Evolutionary conservation across 257 asterid genomes (phyloP), one percentile per base, ranked within the genome.

Genomic region (Solanum chmielewskii): DNA sequence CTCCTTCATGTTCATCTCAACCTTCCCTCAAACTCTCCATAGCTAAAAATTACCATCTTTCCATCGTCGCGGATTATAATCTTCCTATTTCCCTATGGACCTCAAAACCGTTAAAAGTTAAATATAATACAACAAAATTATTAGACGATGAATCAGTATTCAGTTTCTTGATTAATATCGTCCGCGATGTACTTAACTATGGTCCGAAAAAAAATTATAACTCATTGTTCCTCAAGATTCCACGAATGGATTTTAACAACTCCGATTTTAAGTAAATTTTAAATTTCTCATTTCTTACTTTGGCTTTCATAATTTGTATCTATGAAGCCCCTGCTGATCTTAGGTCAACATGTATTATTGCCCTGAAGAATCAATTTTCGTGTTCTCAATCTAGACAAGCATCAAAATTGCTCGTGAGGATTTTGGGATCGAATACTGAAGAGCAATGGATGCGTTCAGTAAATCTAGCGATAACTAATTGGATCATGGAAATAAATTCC

Each of bases 401-500:
- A 2, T 95, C 98, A 4, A 89, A 77, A 85, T 47, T 42, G 37
- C 82, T 96, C 7, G 90, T 94, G 94, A 91, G 93, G 91, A 87
- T 92, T 11, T 21, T 96, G 71, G 98, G 99, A 83, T 93, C 99
- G 0, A 92, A 94, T 23, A 18, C 77, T 0, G 98, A 96, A 31
- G 98, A 96, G 77, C 91, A 89, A 33, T 95, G 98, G 98, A 90
- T 94, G 94, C 91, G 98, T 4, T 92, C 98, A 6, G 74, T 95
- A n/a, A 95, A 95, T 87, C 94, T 29, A 27, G 27, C 27, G 27
- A 27, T 27, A 27, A 27, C 27, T 27, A 27, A 27, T 27, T 27
- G 27, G 27, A 27, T 27, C 27, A 27, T 27, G 27, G 27, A 27
- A 27, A 27, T 27, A 27, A 27, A 27, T 27, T 27, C 27, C 27